Evolutionary conservation across 257 asterid genomes (phyloP), one percentile per base, ranked within the genome.

Genomic region (Datura wrightii): DNA sequence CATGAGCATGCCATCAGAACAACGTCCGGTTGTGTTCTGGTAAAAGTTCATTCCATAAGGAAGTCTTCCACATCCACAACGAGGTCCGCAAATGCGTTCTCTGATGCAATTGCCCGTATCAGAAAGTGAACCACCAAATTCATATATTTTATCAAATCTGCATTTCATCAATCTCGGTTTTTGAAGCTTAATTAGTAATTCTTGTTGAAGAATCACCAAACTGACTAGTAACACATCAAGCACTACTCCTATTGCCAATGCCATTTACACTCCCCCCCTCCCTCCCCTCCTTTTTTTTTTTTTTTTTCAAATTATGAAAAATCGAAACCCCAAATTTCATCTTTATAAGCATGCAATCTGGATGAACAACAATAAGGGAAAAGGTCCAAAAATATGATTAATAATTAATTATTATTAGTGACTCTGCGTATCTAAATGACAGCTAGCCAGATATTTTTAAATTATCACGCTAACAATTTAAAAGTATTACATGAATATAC

Each of bases 91-190:
- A 2, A 37, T 18, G 31, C 46, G 76, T 39, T 84, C 89, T 16
- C 83, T 74, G 0, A 74, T 79, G 63, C 79, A 63, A 10, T 89
- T 87, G 10, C 90, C 90, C 0, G 90, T 89, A 44, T 87, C 89
- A 0, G 88, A 59, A 14, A 80, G 18, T 1, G 88, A 85, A 18
- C 86, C 89, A 19, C 89, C 88, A 3, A 89, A 16, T 13, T 87
- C 84, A 63, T 81, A 87, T n/a, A 87, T 37, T 54, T 78, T 83
- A 18, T 87, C 71, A 0, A 87, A 50, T 1, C 50, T 18, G 70
- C 88, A 85, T 31, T 55, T 86, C n/a, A 4, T 65, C 10, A 58
- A 46, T 19, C 63, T 41, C 19, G 82, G 83, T 1, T 55, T 8
- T 46, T 46, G 1, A 72, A 72, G 19, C 59, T 10, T 72, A 6